Conservation (phyloP, 306 rosid species). For the Cicer chorassanicum region DNA sequence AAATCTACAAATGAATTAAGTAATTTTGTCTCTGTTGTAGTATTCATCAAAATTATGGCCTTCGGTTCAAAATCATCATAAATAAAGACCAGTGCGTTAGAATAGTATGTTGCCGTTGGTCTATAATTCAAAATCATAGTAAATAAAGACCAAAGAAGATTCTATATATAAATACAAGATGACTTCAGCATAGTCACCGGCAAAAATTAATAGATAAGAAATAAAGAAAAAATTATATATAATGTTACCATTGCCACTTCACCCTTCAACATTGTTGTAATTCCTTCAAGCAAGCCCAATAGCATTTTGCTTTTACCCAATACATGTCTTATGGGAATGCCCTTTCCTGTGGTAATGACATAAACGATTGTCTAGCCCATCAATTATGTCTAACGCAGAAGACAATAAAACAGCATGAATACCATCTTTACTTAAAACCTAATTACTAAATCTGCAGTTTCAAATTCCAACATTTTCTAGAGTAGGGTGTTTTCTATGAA, state of each 20-base stretch:
- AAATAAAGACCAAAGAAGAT: slow-evolving; percentile 8
- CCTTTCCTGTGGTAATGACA: slow-evolving; percentile 67
- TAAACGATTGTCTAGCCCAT: slow-evolving; percentile 37
- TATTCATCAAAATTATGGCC: slow-evolving; percentile 16
- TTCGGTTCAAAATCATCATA: slow-evolving; percentile 39
- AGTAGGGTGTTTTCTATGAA: slow-evolving; percentile 28
- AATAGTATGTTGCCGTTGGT: slow-evolving; percentile 1
- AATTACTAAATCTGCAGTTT: slow-evolving; percentile 19
- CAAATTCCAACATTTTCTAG: slow-evolving; percentile 18
- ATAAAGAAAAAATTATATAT: slow-evolving; percentile 16
- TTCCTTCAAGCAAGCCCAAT: slow-evolving; percentile 88
- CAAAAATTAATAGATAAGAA: slow-evolving; percentile 20
- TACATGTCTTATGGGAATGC: slow-evolving; percentile 69
- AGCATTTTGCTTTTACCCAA: slow-evolving; percentile 93
- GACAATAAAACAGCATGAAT: slow-evolving; percentile 3
- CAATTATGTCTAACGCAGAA: slow-evolving; percentile 33
- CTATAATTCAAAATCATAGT: slow-evolving; percentile 37
- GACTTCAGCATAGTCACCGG: slow-evolving; percentile 27
- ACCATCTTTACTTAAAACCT: slow-evolving; percentile 31
- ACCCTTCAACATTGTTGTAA: slow-evolving; percentile 94
- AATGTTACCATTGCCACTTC: slow-evolving; percentile 91
- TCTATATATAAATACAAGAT: slow-evolving; percentile 6
- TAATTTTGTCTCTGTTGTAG: not conserved
- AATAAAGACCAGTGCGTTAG: slow-evolving; percentile 8
- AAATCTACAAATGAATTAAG: slow-evolving; percentile 19